Evolutionary conservation across 2,329 filamentous ascomycete species (phyloP).

Genomic region (Talaromyces pinophilus): DNA sequence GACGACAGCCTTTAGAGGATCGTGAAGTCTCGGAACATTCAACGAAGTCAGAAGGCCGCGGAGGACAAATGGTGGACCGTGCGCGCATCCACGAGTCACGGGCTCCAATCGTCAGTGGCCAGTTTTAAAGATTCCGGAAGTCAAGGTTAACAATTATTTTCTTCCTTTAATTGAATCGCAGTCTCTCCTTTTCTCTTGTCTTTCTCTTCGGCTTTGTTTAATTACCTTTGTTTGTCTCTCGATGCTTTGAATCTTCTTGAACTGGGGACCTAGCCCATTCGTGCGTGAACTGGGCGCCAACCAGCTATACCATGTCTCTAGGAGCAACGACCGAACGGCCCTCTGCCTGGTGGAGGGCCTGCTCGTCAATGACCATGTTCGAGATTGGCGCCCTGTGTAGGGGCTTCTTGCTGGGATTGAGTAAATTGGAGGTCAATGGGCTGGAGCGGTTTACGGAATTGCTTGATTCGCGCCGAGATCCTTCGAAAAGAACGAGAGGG

Average conservation of each 20-base stretch:
- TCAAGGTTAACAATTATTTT: neutral
- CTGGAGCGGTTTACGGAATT: conserved; percentile 73
- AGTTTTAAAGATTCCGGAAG: neutral
- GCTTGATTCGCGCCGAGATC: conserved; percentile 71
- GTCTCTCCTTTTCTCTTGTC: conserved; percentile 11
- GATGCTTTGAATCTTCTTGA: neutral
- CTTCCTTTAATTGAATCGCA: neutral
- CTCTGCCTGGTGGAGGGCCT: conserved; percentile 63
- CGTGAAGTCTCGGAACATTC: neutral
- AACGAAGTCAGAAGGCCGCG: conserved; percentile 5
- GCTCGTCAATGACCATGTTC: conserved; percentile 74
- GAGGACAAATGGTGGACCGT: conserved; percentile 21
- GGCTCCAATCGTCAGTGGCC: conserved; percentile 17
- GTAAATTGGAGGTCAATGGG: conserved; percentile 73
- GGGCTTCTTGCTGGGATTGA: conserved; percentile 73
- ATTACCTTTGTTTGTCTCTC: conserved; percentile 24
- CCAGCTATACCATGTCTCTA: conserved; percentile 34
- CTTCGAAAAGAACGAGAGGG: conserved; percentile 68
- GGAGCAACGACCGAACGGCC: conserved; percentile 47
- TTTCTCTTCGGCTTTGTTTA: conserved; percentile 29
- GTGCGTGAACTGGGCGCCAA: conserved; percentile 9
- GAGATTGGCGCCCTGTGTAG: conserved; percentile 69
- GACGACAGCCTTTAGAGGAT: neutral
- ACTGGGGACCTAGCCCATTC: conserved; percentile 6
- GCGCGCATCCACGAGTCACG: conserved; percentile 20